Evolutionary conservation across 2,329 filamentous ascomycete species (phyloP), one percentile per base, ranked within the genome.

Genomic region (Pseudogymnoascus sp.): DNA sequence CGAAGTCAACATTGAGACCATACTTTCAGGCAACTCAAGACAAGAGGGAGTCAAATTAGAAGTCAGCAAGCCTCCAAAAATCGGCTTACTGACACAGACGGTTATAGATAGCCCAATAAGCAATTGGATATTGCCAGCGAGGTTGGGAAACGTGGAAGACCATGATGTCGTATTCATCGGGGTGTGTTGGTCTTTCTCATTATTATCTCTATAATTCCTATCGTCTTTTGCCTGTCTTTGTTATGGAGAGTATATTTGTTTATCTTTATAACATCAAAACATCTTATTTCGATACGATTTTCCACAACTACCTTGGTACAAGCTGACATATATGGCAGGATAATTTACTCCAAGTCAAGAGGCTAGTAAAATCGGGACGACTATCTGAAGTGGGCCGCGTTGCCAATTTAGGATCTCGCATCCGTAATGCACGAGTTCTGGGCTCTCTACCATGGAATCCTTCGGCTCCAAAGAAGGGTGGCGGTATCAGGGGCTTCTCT

Each of bases 141-240:
- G 88, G 65, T 79, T 97, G 64, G 83, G 93, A 64, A 87, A 87
- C 63, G 79, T 81, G 61, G 75, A 81, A 46, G 80, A 86, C 65
- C 92, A 95, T 68, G 93, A 97, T 77, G 85, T 97, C 67, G 88
- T 93, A 38, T 91, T 96, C 69, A 82, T 99, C 64, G 90, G 92
- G 62, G 87, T 89, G 80, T 76, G 85, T 81, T 31, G n/a, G 61
- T 26, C 61, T 64, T 21, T 56, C 50, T 35, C 50, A 65, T 11
- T 62, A 62, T 42, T 67, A 62, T 42, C 40, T 29, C 37, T 15
- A 38, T 60, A 31, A 31, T 44, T 61, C 44, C 26, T 56, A 33
- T 33, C 17, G 11, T 21, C 23, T 17, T 53, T 53, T 53, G 26
- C 10, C 15, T 21, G 29, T 15, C n/a, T 62, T 65, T 15, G 33